Percentiles rank a stretch among this genome's conserved stretches.
Conservation (phyloP, 495 filamentous ascomycete genomes). For the Lophiotrema nucula region DNA sequence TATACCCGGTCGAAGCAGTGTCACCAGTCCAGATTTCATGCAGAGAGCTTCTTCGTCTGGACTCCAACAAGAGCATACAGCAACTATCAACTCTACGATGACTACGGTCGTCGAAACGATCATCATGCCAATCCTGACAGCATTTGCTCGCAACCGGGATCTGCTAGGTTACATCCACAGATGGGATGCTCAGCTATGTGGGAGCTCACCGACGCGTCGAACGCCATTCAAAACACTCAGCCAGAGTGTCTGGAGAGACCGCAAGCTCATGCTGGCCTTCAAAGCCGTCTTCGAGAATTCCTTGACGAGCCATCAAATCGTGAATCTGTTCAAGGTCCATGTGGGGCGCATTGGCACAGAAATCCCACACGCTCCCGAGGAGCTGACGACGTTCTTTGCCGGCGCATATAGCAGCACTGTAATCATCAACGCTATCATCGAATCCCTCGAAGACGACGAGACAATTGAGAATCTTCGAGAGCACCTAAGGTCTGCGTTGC, state of each 20-base stretch:
- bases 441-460: constrained; percentile 9
- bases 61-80: too few relatives aligned
- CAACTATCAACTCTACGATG: too few relatives aligned
- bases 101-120: constrained; percentile 7
- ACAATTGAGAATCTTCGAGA: constrained; percentile 5
- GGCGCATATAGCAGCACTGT: constrained; percentile 10
- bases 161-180: constrained; percentile 62
- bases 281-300: too few relatives aligned
- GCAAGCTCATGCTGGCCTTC: too few relatives aligned
- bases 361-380: neutral
- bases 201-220: neutral
- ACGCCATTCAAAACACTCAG: neutral
- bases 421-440: constrained; percentile 14
- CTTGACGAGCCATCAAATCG: constrained; percentile 22
- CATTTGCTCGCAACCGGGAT: constrained; percentile 64
- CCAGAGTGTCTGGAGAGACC: too few relatives aligned
- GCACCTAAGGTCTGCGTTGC: constrained; percentile 3
- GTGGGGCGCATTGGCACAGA: neutral
- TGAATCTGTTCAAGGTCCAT: constrained; percentile 17
- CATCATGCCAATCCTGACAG: constrained; percentile 58
- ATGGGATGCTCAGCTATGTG: constrained; percentile 62
- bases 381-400: too few relatives aligned
- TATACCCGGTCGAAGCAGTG: too few relatives aligned
- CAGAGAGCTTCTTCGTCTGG: too few relatives aligned
- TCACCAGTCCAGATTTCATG: too few relatives aligned